Base-by-base conservation (phyloP, 2,329 filamentous ascomycete genomes). In the Phaeosphaeriaceae sp. region DNA sequence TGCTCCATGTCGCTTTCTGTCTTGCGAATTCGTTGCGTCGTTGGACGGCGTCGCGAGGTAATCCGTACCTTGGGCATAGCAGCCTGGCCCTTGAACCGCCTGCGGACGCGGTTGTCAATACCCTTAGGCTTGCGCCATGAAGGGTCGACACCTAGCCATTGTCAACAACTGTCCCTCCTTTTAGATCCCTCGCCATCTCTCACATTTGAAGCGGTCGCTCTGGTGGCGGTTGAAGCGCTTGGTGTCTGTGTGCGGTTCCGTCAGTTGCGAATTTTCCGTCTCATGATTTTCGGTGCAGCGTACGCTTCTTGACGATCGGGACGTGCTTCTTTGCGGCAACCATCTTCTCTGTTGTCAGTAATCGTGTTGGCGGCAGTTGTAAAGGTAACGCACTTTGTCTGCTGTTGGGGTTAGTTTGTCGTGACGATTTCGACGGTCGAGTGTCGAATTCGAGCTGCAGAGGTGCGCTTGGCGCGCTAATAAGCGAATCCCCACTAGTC, bases 291-390 rank as follows among this genome's bases (percentile, higher is more conserved):
- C 52, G 68, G 54, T 56, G 49, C 60, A 60, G 93, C 92, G 81
- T 94, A 96, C 93, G 93, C 93, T 99, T 99, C 92, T 99, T 99
- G 81, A 99, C 92, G 88, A 99, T 99, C 80, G 93, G 90, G 81
- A 98, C 89, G 85, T 98, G 95, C 88, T 96, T 96, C 91, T 96
- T 96, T 85, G 94, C 91, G 90, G 93, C 88, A 88, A 94, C 93
- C 95, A 98, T 98, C 93, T 94, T 53, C 66, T 20, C 48, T 27
- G 31, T 17, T 53, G 57, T 76, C 56, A 77, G 72, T 62, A 63
- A 33, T 20, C 20, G 36, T 36, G 58, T 60, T 47, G 41, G 36
- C 53, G 57, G 48, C 54, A 45, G 53, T 47, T 27, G 41, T 54
- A 41, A 41, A 24, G 33, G 48, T 56, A 63, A 73, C 74, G 68